Percentiles rank a stretch among this genome's conserved stretches.
phyloP scores from a whole-genome alignment of 2,329 filamentous ascomycete genomes.

The Thielaviopsis cerberus region DNA sequence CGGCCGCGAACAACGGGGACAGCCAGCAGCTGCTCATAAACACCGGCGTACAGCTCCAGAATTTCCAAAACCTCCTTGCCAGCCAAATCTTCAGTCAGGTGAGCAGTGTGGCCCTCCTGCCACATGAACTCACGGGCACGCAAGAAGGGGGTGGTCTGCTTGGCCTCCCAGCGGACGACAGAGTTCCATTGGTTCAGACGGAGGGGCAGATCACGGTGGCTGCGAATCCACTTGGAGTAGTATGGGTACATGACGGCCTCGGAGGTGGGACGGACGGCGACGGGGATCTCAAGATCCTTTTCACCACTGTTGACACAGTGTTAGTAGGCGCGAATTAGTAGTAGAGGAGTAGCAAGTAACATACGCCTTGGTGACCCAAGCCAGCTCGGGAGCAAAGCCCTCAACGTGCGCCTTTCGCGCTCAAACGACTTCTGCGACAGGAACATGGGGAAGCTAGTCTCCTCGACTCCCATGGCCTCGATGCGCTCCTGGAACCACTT shows the following conservation, averaged over 20 bases:
- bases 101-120: conserved; percentile 89
- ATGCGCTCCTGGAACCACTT: conserved; percentile 57
- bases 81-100: conserved; percentile 66
- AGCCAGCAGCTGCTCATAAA: conserved; percentile 86
- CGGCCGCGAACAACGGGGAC: conserved; percentile 83
- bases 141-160: conserved; percentile 75
- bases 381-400: conserved; percentile 87
- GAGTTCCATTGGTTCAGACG: conserved; percentile 98
- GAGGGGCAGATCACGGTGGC: conserved; percentile 82
- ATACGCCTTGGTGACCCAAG: conserved; percentile 72
- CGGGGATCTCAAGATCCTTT: conserved; percentile 70
- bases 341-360: conserved; percentile 17
- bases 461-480: conserved; percentile 79
- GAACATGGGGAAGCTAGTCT: conserved; percentile 94
- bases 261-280: conserved; percentile 49
- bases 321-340: not conserved
- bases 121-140: conserved; percentile 89
- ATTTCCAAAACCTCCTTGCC: conserved; percentile 80
- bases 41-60: conserved; percentile 73
- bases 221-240: conserved; percentile 93
- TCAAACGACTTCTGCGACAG: conserved; percentile 75
- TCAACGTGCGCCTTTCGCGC: conserved; percentile 87
- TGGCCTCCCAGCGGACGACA: conserved; percentile 84
- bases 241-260: conserved; percentile 86
- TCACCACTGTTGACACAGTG: conserved; percentile 50